Evolutionary conservation across 1,284 basidiomycete genomes (phyloP).

Genomic region (Ceratobasidium sp.): DNA sequence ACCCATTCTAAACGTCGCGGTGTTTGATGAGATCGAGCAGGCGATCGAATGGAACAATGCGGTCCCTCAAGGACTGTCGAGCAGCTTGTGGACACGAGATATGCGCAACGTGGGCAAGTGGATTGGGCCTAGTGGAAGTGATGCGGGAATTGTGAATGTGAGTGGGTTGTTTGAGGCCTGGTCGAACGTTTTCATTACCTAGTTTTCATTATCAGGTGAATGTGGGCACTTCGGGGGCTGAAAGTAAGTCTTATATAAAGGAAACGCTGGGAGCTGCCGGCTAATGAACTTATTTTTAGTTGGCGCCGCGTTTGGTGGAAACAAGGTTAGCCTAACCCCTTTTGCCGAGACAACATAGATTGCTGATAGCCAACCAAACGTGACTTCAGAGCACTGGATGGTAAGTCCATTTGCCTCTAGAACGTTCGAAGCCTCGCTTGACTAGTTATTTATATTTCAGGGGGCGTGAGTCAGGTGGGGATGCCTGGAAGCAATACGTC

Average conservation of each 20-base stretch:
- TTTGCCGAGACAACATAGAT: neutral
- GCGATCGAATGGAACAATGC: slow-evolving; percentile 93
- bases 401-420: slow-evolving; percentile 58
- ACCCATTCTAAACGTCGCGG: slow-evolving; percentile 85
- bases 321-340: slow-evolving; percentile 71
- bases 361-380: neutral
- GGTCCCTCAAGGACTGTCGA: slow-evolving; percentile 90
- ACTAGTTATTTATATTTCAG: slow-evolving; percentile 55
- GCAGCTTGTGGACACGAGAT: slow-evolving; percentile 89
- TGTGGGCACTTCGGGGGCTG: slow-evolving; percentile 92
- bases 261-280: neutral
- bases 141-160: slow-evolving; percentile 88
- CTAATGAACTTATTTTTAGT: slow-evolving; percentile 52
- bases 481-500: slow-evolving; percentile 95
- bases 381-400: slow-evolving; percentile 77
- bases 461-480: slow-evolving; percentile 96
- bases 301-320: slow-evolving; percentile 90
- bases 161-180: slow-evolving; percentile 46
- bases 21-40: slow-evolving; percentile 90
- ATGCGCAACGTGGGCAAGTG: slow-evolving; percentile 85
- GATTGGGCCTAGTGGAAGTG: slow-evolving; percentile 89
- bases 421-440: slow-evolving; percentile 47
- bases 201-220: slow-evolving; percentile 70
- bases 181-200: neutral
- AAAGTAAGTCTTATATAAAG: slow-evolving; percentile 60